Evolutionary conservation across 345 rosid species (phyloP), one percentile per base, ranked within the genome.

Genomic region (Limnanthes douglasii): DNA sequence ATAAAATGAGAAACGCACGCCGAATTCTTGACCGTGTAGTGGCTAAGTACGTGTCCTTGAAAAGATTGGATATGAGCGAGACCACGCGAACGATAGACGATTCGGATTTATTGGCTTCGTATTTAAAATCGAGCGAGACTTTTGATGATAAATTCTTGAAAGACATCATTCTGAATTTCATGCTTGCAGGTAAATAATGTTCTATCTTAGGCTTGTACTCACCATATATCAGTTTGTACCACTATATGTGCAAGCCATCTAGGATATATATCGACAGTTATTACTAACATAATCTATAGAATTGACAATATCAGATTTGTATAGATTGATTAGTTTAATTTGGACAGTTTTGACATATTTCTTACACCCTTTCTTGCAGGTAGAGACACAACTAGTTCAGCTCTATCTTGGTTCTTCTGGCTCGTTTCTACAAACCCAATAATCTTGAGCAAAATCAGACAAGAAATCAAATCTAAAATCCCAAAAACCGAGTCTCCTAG

Each of bases 131-230:
- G 4, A 51, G 45, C 6, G 24, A 33, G 3, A 38, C 21, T 6
- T 13, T 20, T 43, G 25, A 37, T 28, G 57, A 52, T 0, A 44
- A 22, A 2, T 52, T 75, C 44, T 88, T 86, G 39, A 92, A 78
- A 56, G 76, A 68, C 3, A 82, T 86, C n/a, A 93, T 93, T 8
- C 62, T 82, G 0, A 86, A 86, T 60, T 86, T 86, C 32, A 84
- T 82, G 44, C 86, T 86, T 0, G 70, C 60, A n/a, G n/a, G n/a
- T n/a, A n/a, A n/a, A n/a, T n/a, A n/a, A n/a, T n/a, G n/a, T n/a
- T n/a, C n/a, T n/a, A n/a, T n/a, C n/a, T n/a, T n/a, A n/a, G n/a
- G n/a, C n/a, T n/a, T n/a, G n/a, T n/a, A n/a, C n/a, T n/a, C n/a
- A n/a, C n/a, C n/a, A n/a, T n/a, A n/a, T n/a, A n/a, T n/a, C n/a